Conservation (phyloP, 2,329 filamentous ascomycete genomes). For the Neonectria sp. region DNA sequence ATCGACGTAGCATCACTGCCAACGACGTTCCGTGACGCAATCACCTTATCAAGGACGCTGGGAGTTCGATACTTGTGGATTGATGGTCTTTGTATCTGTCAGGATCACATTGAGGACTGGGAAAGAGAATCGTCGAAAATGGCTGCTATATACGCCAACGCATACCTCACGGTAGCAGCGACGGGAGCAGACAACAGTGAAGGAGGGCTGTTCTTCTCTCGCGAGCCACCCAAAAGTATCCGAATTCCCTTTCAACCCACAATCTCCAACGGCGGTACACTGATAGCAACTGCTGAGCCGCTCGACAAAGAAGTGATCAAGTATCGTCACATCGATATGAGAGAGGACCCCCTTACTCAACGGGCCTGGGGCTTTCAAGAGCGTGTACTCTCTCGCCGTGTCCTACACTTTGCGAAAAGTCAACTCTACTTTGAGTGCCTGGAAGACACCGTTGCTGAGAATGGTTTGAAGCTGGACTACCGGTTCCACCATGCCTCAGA, state of each 20-base stretch:
- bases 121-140: slow-evolving; percentile 21
- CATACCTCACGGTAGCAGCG: slow-evolving; percentile 16
- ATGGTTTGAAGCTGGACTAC: background rate
- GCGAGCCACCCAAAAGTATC: background rate
- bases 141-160: slow-evolving; percentile 20
- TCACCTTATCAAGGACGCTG: slow-evolving; percentile 11
- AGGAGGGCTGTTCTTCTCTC: slow-evolving; percentile 12
- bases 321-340: slow-evolving; percentile 14
- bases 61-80: slow-evolving; percentile 27
- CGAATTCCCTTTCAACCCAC: background rate
- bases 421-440: slow-evolving; percentile 37
- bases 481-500: slow-evolving; percentile 5
- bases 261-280: background rate
- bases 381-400: slow-evolving; percentile 34
- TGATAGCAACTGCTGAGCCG: background rate
- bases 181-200: slow-evolving; percentile 11
- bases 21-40: slow-evolving; percentile 23
- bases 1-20: slow-evolving; percentile 17
- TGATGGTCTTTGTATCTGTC: slow-evolving; percentile 29
- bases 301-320: slow-evolving; percentile 24
- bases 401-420: slow-evolving; percentile 36
- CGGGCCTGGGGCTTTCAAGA: slow-evolving; percentile 43
- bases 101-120: slow-evolving; percentile 19
- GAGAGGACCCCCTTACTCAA: slow-evolving; percentile 16
- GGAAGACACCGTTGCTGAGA: slow-evolving; percentile 2